Evolutionary conservation across 345 rosid genomes (phyloP).

Genomic region (Nephelium lappaceum): DNA sequence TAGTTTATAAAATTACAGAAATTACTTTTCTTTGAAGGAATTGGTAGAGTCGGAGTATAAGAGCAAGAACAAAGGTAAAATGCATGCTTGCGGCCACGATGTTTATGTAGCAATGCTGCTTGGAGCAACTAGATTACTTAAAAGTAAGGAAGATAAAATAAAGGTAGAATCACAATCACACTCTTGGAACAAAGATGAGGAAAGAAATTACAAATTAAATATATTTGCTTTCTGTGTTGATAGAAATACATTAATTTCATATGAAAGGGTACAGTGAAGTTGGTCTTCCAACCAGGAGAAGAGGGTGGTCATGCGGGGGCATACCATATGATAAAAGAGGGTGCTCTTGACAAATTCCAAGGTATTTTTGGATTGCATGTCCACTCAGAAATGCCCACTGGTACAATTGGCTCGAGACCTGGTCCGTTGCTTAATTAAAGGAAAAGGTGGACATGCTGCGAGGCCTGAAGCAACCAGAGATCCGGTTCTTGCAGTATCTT

Average conservation of each 20-base stretch:
- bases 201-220: no score
- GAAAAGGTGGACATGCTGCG: slow-evolving; percentile 56
- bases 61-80: slow-evolving; percentile 48
- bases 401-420: slow-evolving; percentile 49
- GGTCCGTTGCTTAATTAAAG: slow-evolving; percentile 45
- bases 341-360: slow-evolving; percentile 48
- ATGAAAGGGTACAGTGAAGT: slow-evolving; percentile 50
- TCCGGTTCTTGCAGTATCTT: slow-evolving; percentile 51
- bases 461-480: slow-evolving; percentile 45
- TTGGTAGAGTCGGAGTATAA: slow-evolving; percentile 48
- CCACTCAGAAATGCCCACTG: slow-evolving; percentile 34
- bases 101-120: slow-evolving; percentile 46
- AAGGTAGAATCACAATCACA: slow-evolving; percentile 32
- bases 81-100: slow-evolving; percentile 67
- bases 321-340: slow-evolving; percentile 52
- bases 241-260: not conserved
- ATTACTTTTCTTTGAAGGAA: slow-evolving; percentile 30
- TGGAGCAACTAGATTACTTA: slow-evolving; percentile 23
- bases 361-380: slow-evolving; percentile 47
- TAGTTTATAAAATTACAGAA: not conserved
- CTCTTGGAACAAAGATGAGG: not conserved
- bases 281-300: slow-evolving; percentile 68
- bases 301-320: slow-evolving; percentile 51
- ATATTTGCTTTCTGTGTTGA: no score
- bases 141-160: slow-evolving; percentile 24